phyloP scores from a whole-genome alignment of 2,329 filamentous ascomycete species.

The Pseudopyricularia cyperi region DNA sequence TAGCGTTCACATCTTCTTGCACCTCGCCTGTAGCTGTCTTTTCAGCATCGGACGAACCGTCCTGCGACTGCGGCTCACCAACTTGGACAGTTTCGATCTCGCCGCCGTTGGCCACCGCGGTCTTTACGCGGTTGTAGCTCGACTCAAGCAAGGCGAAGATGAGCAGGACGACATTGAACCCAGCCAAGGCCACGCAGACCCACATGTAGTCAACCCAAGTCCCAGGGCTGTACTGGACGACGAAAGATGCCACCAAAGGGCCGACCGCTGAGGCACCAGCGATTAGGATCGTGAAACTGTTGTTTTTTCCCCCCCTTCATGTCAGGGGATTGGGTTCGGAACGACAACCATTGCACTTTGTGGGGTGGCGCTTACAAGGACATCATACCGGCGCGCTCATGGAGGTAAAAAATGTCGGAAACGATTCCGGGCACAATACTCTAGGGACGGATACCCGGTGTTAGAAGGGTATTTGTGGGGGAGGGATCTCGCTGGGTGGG shows the following conservation, averaged over 20 bases:
- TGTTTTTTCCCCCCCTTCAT: neutral
- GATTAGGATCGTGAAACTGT: conserved; percentile 5
- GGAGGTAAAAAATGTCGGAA: conserved; percentile 6
- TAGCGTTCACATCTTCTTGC: neutral
- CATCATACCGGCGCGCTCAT: conserved; percentile 6
- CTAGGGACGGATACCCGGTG: neutral
- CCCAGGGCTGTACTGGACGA: conserved; percentile 3
- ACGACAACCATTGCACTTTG: neutral
- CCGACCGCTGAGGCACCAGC: conserved; percentile 5
- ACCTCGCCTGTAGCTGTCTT: neutral
- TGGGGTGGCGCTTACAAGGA: conserved; percentile 1
- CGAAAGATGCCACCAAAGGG: conserved; percentile 4
- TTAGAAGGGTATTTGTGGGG: neutral
- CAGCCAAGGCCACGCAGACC: conserved; percentile 3
- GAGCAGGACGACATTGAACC: conserved; percentile 1
- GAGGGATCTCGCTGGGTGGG: no score
- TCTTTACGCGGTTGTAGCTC: neutral
- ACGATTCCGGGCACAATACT: conserved; percentile 6
- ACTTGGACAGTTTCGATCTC: neutral
- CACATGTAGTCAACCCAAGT: conserved; percentile 5
- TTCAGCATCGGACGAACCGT: neutral
- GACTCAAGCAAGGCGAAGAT: neutral
- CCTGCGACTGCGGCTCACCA: neutral
- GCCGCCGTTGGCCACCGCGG: neutral
- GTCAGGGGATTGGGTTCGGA: neutral